Conservation (phyloP, 805 yeast genomes). For the Wickerhamomyces mucosus region DNA sequence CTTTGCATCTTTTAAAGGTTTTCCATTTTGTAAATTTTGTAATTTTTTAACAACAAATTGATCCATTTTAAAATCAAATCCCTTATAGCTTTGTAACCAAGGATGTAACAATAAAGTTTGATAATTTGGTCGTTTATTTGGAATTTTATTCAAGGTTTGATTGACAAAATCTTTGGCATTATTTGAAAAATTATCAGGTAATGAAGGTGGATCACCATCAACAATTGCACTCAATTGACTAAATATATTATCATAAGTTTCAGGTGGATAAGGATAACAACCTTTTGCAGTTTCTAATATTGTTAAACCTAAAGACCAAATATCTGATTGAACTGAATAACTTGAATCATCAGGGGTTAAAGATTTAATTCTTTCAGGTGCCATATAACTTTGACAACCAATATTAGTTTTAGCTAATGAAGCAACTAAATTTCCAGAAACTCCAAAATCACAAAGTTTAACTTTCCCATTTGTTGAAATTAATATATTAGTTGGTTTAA, state of each 20-base stretch:
- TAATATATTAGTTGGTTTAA: conserved; percentile 89
- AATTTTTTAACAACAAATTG: conserved; percentile 28
- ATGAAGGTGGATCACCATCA: conserved; percentile 85
- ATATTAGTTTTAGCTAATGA: conserved; percentile 91
- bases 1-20: conserved; percentile 10
- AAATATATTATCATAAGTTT: conserved; percentile 81
- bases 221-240: conserved; percentile 93
- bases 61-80: conserved; percentile 28
- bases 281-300: conserved; percentile 87
- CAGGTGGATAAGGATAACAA: conserved; percentile 93
- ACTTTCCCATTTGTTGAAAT: conserved; percentile 79
- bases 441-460: conserved; percentile 94
- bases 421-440: conserved; percentile 89
- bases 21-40: conserved; percentile 13
- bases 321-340: conserved; percentile 88
- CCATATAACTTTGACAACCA: conserved; percentile 98
- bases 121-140: conserved; percentile 75
- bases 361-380: conserved; percentile 88
- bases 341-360: conserved; percentile 65
- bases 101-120: conserved; percentile 68
- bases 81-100: conserved; percentile 57
- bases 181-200: conserved; percentile 58
- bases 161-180: conserved; percentile 78
- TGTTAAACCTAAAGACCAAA: conserved; percentile 89
- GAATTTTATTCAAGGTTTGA: conserved; percentile 69